A percentile compares a stretch with the other conserved stretches of the same genome.
Evolutionary conservation across 768 basidiomycete genomes (phyloP).

Genomic region (Boletus pseudo-olivaceus): DNA sequence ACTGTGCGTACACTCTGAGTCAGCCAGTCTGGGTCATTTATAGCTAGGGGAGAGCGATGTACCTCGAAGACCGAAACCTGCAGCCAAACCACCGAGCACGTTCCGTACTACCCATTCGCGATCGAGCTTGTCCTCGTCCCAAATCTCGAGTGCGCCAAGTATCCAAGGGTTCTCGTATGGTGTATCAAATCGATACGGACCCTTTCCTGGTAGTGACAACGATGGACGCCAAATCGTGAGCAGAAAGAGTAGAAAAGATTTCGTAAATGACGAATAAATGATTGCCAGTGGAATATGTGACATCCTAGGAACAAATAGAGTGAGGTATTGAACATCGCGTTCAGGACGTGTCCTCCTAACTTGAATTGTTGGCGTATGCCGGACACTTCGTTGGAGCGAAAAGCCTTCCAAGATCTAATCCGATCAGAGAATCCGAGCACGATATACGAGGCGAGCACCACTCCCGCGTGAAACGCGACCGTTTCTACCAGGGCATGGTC

Average conservation of each 20-base stretch:
- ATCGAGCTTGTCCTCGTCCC: slow-evolving; percentile 73
- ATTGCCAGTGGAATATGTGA: slow-evolving; percentile 76
- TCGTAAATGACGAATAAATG: slow-evolving; percentile 80
- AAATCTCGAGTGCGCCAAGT: slow-evolving; percentile 44
- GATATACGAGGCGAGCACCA: slow-evolving; percentile 54
- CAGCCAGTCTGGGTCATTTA: neutral
- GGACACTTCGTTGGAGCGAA: slow-evolving; percentile 30
- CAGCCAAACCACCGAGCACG: slow-evolving; percentile 80
- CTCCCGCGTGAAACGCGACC: slow-evolving; percentile 66
- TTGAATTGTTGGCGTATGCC: slow-evolving; percentile 63
- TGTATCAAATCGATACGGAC: slow-evolving; percentile 22
- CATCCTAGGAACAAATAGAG: slow-evolving; percentile 39
- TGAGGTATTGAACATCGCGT: neutral
- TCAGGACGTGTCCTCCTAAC: slow-evolving; percentile 27
- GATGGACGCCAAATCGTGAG: slow-evolving; percentile 76
- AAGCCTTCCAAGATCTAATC: slow-evolving; percentile 28
- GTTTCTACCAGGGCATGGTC: slow-evolving; percentile 51
- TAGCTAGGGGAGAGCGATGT: slow-evolving; percentile 9
- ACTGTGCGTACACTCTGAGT: slow-evolving; percentile 40
- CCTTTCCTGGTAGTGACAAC: slow-evolving; percentile 12
- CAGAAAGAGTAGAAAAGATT: slow-evolving; percentile 78
- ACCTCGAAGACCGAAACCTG: slow-evolving; percentile 85
- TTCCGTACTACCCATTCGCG: slow-evolving; percentile 84
- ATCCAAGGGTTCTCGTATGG: slow-evolving; percentile 36
- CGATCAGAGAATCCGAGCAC: slow-evolving; percentile 44